Evolutionary conservation across 306 rosid species (phyloP).

Genomic region (Cyamopsis tetragonoloba): DNA sequence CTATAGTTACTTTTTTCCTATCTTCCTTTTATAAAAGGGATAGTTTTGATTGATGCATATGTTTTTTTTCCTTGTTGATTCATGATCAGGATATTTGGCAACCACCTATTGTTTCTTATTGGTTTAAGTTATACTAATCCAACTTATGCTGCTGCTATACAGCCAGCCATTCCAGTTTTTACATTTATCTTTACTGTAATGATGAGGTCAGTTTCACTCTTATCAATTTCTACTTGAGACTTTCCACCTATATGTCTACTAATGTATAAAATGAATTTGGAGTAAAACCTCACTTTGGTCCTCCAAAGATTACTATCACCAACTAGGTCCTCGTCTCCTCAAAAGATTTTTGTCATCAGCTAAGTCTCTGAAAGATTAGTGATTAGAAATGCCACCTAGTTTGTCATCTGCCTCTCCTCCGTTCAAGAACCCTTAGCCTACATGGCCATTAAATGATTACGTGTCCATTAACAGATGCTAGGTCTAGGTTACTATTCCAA

Average conservation of each 20-base stretch:
- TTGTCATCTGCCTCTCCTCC: too few relatives aligned
- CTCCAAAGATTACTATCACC: too few relatives aligned
- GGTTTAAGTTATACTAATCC: conserved; percentile 96
- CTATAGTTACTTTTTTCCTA: neutral
- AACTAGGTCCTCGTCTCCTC: too few relatives aligned
- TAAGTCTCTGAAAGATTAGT: too few relatives aligned
- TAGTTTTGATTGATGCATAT: conserved; percentile 18
- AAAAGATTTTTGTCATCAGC: too few relatives aligned
- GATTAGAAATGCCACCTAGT: too few relatives aligned
- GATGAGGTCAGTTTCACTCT: conserved; percentile 71
- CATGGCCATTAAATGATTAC: too few relatives aligned
- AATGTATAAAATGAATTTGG: neutral
- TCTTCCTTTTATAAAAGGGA: neutral
- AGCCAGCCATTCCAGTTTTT: conserved; percentile 88
- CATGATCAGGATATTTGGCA: conserved; percentile 73
- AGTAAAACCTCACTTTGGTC: too few relatives aligned
- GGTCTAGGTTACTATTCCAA: too few relatives aligned
- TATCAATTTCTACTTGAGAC: neutral
- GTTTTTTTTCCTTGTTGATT: conserved; percentile 23
- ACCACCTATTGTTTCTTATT: conserved; percentile 88
- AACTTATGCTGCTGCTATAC: conserved; percentile 91
- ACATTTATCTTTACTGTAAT: conserved; percentile 71
- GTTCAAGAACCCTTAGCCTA: too few relatives aligned
- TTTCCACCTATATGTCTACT: neutral
- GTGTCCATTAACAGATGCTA: too few relatives aligned